Evolutionary conservation across 2,329 filamentous ascomycete genomes (phyloP), one percentile per base, ranked within the genome.

Genomic region (Aspergillus quadrilineatus): DNA sequence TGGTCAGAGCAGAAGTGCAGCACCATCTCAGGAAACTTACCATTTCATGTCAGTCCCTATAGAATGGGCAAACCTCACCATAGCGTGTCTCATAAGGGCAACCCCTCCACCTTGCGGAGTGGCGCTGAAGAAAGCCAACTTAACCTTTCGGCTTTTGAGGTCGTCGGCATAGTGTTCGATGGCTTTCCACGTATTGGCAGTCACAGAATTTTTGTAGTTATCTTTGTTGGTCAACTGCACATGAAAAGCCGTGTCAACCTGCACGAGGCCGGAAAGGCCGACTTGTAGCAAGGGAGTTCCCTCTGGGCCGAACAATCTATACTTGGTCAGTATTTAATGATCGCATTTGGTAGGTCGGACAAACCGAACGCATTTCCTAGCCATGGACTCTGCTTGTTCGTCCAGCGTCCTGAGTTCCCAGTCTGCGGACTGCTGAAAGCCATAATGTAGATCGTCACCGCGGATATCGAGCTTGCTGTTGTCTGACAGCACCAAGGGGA

Each of bases 51-150:
- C 82, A 1, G 91, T 84, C 1, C 83, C 87, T 44, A 90, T 69
- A 3, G 85, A 76, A 54, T 84, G 81, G 28, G 87, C 82, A 66
- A 92, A 89, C 51, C 90, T 82, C 46, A 92, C 83, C 30, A 93
- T 74, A 9, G 89, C 88, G 70, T 93, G 89, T 28, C 89, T 81
- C 89, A 93, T 93, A 49, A 92, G 77, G 4, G 89, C 89, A 7
- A 93, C 89, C 42, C 89, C 89, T 49, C 89, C 89, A n/a, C 89
- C 89, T 67, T 92, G 89, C 1, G 89, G 89, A 1, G 89, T 92
- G 53, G 85, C 85, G 68, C 87, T 91, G 79, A 92, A 92, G 74
- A 91, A 92, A 1, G 88, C 89, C 64, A 92, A 80, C 68, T 85
- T 88, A 58, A 83, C 81, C 55, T 87, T 85, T 49, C 84, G 81